Base-by-base conservation (phyloP, 73 alveolate species). In the Durusdinium trenchii region DNA sequence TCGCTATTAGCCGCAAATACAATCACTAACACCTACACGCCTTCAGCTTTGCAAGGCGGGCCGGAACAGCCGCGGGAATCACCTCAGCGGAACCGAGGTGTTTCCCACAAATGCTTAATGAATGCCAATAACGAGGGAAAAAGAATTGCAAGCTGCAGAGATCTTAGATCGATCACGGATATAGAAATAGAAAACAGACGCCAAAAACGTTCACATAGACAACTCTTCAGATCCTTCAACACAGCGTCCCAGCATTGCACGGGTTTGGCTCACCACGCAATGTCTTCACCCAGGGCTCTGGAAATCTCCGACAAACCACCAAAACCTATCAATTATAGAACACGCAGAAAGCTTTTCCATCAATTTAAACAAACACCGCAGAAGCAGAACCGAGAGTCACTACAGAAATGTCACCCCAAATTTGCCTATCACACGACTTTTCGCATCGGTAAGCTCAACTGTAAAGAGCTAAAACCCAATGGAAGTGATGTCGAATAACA, bases 11-110 rank as follows among this genome's bases (percentile, higher is more conserved):
- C 28, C 84, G 84, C 84, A 73, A 73, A n/a, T n/a, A 3, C 84
- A 73, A n/a, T n/a, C 28, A 36, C 84, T 73, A 73, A 73, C 84
- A 73, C 84, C 84, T 36, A 73, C 50, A 73, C 52, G 84, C 84
- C 84, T 73, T 73, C 84, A 73, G 84, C 84, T 73, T 10, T 10
- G 84, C 84, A 73, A 73, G 84, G 84, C 85, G 85, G 85, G 85
- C 85, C 85, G 85, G 85, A 73, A 73, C 85, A 73, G 54, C 85
- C 85, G 51, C 85, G 85, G 51, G 85, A 51, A 6, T 38, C 35
- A 12, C 85, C 85, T 38, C 85, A n/a, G 85, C 85, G 85, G 85
- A 73, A 51, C 51, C 85, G 85, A 73, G 40, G 85, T 73, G 50
- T 73, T 12, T n/a, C 51, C 85, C 85, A 73, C 51, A 36, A 51